Evolutionary conservation across 495 filamentous ascomycete species (phyloP).

Genomic region (Aspergillus conjunctus): DNA sequence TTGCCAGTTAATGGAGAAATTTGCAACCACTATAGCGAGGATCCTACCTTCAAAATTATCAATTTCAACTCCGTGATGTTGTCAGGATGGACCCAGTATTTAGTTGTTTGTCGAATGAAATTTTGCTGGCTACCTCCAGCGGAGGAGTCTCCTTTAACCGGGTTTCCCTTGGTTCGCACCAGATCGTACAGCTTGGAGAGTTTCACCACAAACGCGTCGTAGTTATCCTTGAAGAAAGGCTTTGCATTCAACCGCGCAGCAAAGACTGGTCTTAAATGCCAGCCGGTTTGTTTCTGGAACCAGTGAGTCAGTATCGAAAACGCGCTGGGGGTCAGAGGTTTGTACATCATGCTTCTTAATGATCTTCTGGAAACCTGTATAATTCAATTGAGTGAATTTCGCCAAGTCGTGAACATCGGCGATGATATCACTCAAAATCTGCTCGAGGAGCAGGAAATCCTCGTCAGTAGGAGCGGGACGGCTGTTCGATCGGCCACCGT

Average conservation of each 20-base stretch:
- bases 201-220: slow-evolving; percentile 94
- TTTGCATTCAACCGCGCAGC: slow-evolving; percentile 90
- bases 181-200: slow-evolving; percentile 94
- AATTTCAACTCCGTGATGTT: slow-evolving; percentile 98
- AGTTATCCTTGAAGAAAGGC: slow-evolving; percentile 98
- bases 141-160: slow-evolving; percentile 84
- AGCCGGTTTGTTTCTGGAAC: slow-evolving; percentile 83
- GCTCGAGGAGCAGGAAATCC: slow-evolving; percentile 91
- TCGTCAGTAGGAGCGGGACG: slow-evolving; percentile 66
- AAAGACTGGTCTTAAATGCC: slow-evolving; percentile 93
- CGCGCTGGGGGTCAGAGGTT: background rate
- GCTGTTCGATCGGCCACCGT: slow-evolving; percentile 26
- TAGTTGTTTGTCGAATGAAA: slow-evolving; percentile 96
- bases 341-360: slow-evolving; percentile 99
- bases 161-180: slow-evolving; percentile 89
- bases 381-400: slow-evolving; percentile 98
- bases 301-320: slow-evolving; percentile 20
- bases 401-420: slow-evolving; percentile 98
- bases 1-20: slow-evolving; percentile 1
- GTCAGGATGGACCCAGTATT: slow-evolving; percentile 99
- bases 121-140: slow-evolving; percentile 93
- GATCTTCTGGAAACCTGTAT: slow-evolving; percentile 99
- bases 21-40: background rate
- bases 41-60: slow-evolving; percentile 79
- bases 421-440: slow-evolving; percentile 95